phyloP scores from a whole-genome alignment of 164 flowering plant species.

The Chloranthus sessilifolius region DNA sequence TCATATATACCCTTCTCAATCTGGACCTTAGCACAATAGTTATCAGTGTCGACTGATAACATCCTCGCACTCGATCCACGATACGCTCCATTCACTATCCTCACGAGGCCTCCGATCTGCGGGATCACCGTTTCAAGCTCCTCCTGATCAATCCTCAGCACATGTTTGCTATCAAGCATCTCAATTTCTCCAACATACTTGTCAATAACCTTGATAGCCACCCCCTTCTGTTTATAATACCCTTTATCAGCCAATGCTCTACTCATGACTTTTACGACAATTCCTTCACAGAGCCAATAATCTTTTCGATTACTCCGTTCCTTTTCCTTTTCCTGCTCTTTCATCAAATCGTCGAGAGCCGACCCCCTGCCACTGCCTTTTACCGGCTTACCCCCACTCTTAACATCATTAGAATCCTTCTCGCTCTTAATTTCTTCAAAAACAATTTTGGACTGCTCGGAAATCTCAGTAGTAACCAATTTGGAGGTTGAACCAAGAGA shows the following conservation, averaged over 20 bases:
- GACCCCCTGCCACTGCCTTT: conserved; percentile 30
- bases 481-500: conserved; percentile 40
- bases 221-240: conserved; percentile 83
- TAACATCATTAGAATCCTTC: conserved; percentile 14
- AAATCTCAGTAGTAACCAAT: conserved; percentile 25
- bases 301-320: conserved; percentile 72
- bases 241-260: conserved; percentile 67
- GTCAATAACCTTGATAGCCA: conserved; percentile 65
- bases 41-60: conserved; percentile 54
- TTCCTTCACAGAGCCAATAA: conserved; percentile 82
- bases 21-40: conserved; percentile 72
- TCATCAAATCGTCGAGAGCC: conserved; percentile 76
- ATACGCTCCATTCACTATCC: conserved; percentile 89
- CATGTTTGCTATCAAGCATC: conserved; percentile 73
- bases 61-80: conserved; percentile 75
- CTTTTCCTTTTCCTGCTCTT: conserved; percentile 74
- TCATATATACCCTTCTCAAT: conserved; percentile 84
- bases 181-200: conserved; percentile 83
- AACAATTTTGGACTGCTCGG: conserved; percentile 34
- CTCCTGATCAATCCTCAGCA: conserved; percentile 77
- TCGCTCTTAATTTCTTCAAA: conserved; percentile 41
- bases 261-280: conserved; percentile 89
- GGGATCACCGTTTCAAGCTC: conserved; percentile 95
- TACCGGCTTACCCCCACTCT: conserved; percentile 9
- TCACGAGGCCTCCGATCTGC: conserved; percentile 72